Evolutionary conservation across 768 basidiomycete genomes (phyloP), one percentile per base, ranked within the genome.

Genomic region (Leccinum longicurvipes): DNA sequence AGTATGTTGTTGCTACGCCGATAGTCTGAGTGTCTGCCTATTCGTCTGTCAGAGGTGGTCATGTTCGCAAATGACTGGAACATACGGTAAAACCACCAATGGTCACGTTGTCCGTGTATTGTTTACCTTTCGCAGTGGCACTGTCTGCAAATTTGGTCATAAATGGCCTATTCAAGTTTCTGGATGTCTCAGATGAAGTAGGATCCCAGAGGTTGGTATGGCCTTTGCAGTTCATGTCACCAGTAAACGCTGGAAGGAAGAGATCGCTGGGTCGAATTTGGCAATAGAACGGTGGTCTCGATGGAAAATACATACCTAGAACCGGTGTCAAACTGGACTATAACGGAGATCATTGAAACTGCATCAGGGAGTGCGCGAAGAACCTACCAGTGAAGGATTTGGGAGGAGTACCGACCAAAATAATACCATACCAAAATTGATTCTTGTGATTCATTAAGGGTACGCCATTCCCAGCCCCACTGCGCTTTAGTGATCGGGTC

Each of bases 141-240:
- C 76, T 73, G 52, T 76, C 75, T 15, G 73, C 76, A 55, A 72
- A 81, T 23, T 14, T 23, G 6, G 5, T 14, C 5, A 28, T 36
- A 56, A 77, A 74, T 1, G 55, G 41, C 42, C 66, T 36, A 2
- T 50, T 39, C n/a, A 61, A 17, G 51, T 66, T 60, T 1, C 48
- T 21, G 1, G 76, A 58, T 5, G 73, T 71, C 0, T 66, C 65
- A 29, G 67, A 71, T 7, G 29, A 7, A 12, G 28, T 34, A 5
- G 67, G 60, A 25, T 69, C 54, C 54, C 68, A 75, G 17, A 48
- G 12, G 29, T 31, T 31, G 6, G 49, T 63, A 52, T 73, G 72
- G 15, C 64, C 63, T 1, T 17, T 23, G 59, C 77, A 77, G 25
- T 21, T 42, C 4, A 21, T 39, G 50, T 58, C 21, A 54, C 63